Conservation (phyloP, 2,329 filamentous ascomycete species). For the Emmonsiellopsis sp. region DNA sequence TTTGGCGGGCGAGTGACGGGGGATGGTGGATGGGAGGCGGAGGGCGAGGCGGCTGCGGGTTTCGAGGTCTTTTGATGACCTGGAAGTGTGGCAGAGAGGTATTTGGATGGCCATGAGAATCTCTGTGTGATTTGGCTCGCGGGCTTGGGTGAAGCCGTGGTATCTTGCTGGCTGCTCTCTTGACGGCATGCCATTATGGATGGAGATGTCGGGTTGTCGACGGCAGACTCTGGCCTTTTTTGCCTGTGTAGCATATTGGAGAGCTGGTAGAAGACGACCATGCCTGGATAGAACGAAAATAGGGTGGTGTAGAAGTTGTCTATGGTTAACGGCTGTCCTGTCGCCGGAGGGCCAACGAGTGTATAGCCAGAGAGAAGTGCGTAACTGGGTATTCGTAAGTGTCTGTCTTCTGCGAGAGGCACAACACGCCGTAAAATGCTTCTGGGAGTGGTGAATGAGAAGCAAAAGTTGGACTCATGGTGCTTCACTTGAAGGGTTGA, state of each 20-base stretch:
- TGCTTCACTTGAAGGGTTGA: too few species aligned
- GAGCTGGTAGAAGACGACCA: not conserved
- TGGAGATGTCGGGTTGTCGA: not conserved
- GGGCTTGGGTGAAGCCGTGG: not conserved
- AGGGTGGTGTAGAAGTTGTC: too few species aligned
- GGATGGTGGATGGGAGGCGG: not conserved
- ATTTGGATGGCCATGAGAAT: not conserved
- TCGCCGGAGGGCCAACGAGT: too few species aligned
- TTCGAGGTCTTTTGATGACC: not conserved
- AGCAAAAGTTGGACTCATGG: too few species aligned
- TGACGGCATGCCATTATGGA: not conserved
- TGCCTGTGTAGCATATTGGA: not conserved
- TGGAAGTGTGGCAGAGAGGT: not conserved
- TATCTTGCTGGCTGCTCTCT: not conserved
- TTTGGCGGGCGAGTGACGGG: not conserved
- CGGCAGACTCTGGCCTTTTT: not conserved
- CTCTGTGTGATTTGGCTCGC: not conserved
- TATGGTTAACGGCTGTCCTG: too few species aligned
- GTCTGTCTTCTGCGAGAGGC: too few species aligned
- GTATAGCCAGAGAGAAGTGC: too few species aligned
- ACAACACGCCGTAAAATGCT: too few species aligned
- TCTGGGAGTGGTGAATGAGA: too few species aligned
- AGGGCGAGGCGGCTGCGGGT: not conserved
- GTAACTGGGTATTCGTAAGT: too few species aligned
- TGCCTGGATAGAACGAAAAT: not conserved